Evolutionary conservation across 495 filamentous ascomycete genomes (phyloP), one percentile per base, ranked within the genome.

Genomic region (Penicillium coprophilum): DNA sequence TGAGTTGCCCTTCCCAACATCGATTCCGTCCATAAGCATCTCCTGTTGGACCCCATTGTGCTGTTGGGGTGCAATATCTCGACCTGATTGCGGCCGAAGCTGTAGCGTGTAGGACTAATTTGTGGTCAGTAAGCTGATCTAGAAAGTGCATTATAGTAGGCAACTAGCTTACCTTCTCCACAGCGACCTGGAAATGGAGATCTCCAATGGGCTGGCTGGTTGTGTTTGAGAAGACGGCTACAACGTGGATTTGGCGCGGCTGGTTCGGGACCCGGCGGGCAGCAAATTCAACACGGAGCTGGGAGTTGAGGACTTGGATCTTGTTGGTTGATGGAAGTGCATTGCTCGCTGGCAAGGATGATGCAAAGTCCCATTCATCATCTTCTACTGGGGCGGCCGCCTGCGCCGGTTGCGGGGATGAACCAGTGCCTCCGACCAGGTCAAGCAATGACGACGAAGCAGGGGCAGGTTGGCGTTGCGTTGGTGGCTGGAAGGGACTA

Each of bases 331-430:
- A 82, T 11, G 81, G 78, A 1, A 83, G 70, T 1, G 71, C 58
- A 31, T 69, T 72, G 23, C 69, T 76, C 27, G 87, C 83, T 0
- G 92, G 92, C 3, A 97, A 75, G 0, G 94, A 89, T 5, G 94
- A 97, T 8, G 89, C 80, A 65, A 97, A 98, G 34, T 85, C 85
- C 94, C 94, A 98, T 62, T 98, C 94, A 58, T 98, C 94, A 50
- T 86, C 77, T 60, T 66, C 74, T 27, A 58, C 57, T 11, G 55
- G 30, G 24, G 64, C 52, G 31, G 72, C 68, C 56, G 71, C 59
- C 17, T 62, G 58, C 48, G 71, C 63, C 19, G 55, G 56, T 53
- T 64, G 63, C 39, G 53, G 55, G 21, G 64, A 50, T 23, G 67
- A 51, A 43, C 52, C 54, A 4, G 59, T 49, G 12, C 60, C 58